Evolutionary conservation across 2,329 filamentous ascomycete genomes (phyloP), one percentile per base, ranked within the genome.

Genomic region (Colletotrichum chrysophilum): DNA sequence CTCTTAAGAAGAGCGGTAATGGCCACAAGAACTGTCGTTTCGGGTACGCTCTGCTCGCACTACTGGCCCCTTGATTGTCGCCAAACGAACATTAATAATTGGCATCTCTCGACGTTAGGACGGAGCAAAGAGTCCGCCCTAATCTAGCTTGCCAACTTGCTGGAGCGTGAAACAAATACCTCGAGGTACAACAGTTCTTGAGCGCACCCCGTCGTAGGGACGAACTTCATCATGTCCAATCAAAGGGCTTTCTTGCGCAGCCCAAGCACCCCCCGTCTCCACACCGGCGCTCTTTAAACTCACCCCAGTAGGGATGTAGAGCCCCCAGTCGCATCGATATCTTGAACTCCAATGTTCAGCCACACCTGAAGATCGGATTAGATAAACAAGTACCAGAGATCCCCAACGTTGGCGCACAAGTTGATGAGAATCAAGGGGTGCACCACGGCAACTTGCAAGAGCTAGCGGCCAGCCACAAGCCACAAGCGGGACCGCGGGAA

Each of bases 121-220:
- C 74, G 74, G 74, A 76, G 65, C 28, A 65, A 61, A 69, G 52
- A 60, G 74, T 74, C 70, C 74, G 74, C 65, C 28, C 28, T 4
- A 24, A 18, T 24, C 38, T n/a, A 55, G 32, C 38, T 3, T 13
- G 43, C 58, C 18, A n/a, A 18, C 56, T 36, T 30, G 28, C 43
- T 56, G 43, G 62, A 28, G 62, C 38, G 64, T 76, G 74, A 76
- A 76, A 75, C 66, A 55, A 18, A 70, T 56, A 75, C 66, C 16
- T 70, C 14, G 21, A 28, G 32, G 24, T 71, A 75, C 71, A 56
- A 18, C 14, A 13, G 12, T 3, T 30, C 14, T 52, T 21, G 24
- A 58, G 12, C 21, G 60, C 4, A 52, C 38, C 66, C 48, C 30
- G 26, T 43, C 13, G 43, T 66, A 56, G 62, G 61, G 74, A 76